These are phyloP conservation scores for Nemania diffusa DNA, from an alignment of 2,329 filamentous ascomycete genomes.

Conservation along the genomic window DNA sequence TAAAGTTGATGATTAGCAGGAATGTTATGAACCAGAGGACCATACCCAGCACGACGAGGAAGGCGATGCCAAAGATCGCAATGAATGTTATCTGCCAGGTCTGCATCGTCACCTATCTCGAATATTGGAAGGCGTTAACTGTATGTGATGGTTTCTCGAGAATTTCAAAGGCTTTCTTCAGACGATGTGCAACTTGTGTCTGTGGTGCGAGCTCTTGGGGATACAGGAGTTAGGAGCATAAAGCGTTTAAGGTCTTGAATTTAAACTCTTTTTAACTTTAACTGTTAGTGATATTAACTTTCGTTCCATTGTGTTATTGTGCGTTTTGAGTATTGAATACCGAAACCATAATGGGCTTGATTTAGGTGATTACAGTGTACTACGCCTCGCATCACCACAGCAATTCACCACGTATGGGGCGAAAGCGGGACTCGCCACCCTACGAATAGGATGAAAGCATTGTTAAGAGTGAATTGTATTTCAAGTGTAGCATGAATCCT, in stretches of 20 bases:
- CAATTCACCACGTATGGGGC: no score
- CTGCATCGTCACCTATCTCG: background rate
- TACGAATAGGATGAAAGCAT: no score
- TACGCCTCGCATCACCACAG: no score
- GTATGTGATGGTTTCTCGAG: background rate
- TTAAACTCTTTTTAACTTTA: background rate
- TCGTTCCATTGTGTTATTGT: background rate
- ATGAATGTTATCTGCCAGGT: background rate
- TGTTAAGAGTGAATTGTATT: no score
- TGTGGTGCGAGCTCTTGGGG: background rate
- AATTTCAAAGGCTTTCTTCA: background rate
- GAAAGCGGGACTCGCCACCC: no score
- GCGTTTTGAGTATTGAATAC: background rate
- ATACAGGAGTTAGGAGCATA: background rate
- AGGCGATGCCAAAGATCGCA: background rate
- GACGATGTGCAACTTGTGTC: background rate
- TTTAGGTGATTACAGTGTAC: no score
- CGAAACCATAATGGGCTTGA: no score
- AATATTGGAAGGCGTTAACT: background rate
- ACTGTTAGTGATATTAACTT: background rate
- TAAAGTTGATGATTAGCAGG: conserved; percentile 8
- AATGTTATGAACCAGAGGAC: background rate
- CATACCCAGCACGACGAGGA: background rate
- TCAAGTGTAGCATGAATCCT: no score
- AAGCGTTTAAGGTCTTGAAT: background rate